phyloP scores from a whole-genome alignment of 345 rosid species.

The Brassica carinata region DNA sequence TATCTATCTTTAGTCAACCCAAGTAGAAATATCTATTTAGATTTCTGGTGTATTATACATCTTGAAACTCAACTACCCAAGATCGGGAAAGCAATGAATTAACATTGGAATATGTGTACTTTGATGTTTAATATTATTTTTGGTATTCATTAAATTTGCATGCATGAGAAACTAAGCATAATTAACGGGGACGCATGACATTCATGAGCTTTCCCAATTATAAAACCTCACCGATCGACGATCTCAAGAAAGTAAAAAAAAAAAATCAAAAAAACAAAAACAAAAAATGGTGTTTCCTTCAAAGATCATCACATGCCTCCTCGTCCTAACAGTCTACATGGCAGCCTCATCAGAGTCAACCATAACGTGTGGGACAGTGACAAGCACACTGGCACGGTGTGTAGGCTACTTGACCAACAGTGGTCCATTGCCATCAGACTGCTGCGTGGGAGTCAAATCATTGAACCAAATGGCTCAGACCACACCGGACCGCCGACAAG shows the following conservation, averaged over 20 bases:
- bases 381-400: conserved; percentile 40
- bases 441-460: conserved; percentile 52
- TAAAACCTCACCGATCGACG: conserved; percentile 31
- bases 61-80: conserved; percentile 20
- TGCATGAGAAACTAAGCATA: conserved; percentile 35
- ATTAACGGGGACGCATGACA: conserved; percentile 37
- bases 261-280: neutral
- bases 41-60: neutral
- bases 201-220: conserved; percentile 31
- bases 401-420: conserved; percentile 34
- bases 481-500: conserved; percentile 54
- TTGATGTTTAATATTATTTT: neutral
- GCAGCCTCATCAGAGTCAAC: conserved; percentile 33
- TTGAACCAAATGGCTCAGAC: conserved; percentile 44
- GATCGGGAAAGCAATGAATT: conserved; percentile 24
- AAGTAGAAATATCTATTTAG: neutral
- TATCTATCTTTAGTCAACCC: neutral
- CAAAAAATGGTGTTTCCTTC: conserved; percentile 32
- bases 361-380: conserved; percentile 46
- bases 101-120: conserved; percentile 20
- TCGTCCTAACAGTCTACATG: conserved; percentile 19
- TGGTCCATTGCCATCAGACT: conserved; percentile 30
- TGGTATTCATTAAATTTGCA: conserved; percentile 26
- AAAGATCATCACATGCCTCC: conserved; percentile 35
- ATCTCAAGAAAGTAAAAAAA: conserved; percentile 3